Evolutionary conservation across 306 rosid genomes (phyloP), one percentile per base, ranked within the genome.

Genomic region (Corylus avellana): DNA sequence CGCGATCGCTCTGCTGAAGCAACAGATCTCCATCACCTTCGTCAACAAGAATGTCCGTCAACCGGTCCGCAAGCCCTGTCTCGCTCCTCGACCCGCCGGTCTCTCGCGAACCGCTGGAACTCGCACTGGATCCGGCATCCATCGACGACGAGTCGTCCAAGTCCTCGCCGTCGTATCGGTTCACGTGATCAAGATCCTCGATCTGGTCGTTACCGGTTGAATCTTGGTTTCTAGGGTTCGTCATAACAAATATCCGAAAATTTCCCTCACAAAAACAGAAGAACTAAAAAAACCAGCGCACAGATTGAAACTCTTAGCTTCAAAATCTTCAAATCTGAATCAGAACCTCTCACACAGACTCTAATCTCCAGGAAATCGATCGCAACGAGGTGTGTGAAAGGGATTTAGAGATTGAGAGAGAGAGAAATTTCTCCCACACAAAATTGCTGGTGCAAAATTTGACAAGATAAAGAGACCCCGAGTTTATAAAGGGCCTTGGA

Each of bases 1-100:
- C 99, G 22, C 97, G 78, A 70, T 91, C 83, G 56, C 78, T 93
- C 62, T 77, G 90, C 84, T 93, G 97, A 48, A 92, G 89, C 92
- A 92, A 85, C 84, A 95, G 92, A 90, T 95, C 98, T 14, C 96
- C 94, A 56, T 90, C 97, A 1, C 87, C 82, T 74, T 89, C 91
- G 0, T 87, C 97, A 17, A 90, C 94, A 11, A 95, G 87, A 39
- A 92, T 88, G 54, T 88, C 94, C 70, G 97, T 84, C 88, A 90
- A 82, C 66, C 97, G 90, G 83, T 92, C 94, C 81, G 94, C 88
- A 2, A 92, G 80, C 63, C 91, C 90, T 55, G 76, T 70, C 90
- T 87, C 94, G 3, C 81, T 84, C 85, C 89, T 84, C 76, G 87
- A 66, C 77, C 81, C 81, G 42, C 83, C 75, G 67, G 10, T 81